Percentiles rank a stretch among this genome's conserved stretches.
These are phyloP conservation scores for Ceratobasidium theobromae DNA, from an alignment of 1,284 basidiomycete species.

Conservation along the genomic window DNA sequence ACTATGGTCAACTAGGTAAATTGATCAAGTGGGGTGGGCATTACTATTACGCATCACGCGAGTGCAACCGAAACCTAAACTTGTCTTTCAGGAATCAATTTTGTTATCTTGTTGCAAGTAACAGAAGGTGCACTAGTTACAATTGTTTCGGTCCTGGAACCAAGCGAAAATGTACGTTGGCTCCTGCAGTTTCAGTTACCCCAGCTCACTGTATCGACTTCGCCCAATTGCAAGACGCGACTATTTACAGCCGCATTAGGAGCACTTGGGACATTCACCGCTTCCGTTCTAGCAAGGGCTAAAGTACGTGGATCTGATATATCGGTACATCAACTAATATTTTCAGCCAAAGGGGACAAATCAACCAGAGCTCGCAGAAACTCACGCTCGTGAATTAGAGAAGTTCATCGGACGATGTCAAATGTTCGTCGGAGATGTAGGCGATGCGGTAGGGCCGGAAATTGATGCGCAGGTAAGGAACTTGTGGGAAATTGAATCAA, in stretches of 20 bases:
- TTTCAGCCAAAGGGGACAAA: slow-evolving; percentile 28
- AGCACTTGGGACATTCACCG: slow-evolving; percentile 10
- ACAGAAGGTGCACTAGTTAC: slow-evolving; percentile 9
- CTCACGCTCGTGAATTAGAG: slow-evolving; percentile 8
- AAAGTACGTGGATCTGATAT: not conserved
- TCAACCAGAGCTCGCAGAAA: slow-evolving; percentile 26
- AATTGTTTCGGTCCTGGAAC: not conserved
- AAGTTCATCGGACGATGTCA: slow-evolving; percentile 15
- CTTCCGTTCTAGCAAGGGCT: slow-evolving; percentile 20
- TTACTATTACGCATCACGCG: no score
- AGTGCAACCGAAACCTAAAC: not conserved
- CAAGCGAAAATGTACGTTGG: slow-evolving; percentile 8
- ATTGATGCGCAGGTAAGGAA: slow-evolving; percentile 13
- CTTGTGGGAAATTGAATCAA: not conserved
- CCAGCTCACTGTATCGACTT: no score
- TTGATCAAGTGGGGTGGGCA: slow-evolving; percentile 10
- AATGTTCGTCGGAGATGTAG: slow-evolving; percentile 21
- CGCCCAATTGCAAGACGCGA: not conserved
- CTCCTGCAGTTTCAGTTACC: no score
- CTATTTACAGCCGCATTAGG: not conserved
- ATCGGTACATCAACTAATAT: not conserved
- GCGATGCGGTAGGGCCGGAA: not conserved
- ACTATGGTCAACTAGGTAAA: no score
- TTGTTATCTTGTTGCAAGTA: slow-evolving; percentile 16
- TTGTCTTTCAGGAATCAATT: slow-evolving; percentile 14